Percentiles rank a stretch among this genome's conserved stretches.
Conservation (phyloP, 768 basidiomycete species). For the Podaxis pistillaris region DNA sequence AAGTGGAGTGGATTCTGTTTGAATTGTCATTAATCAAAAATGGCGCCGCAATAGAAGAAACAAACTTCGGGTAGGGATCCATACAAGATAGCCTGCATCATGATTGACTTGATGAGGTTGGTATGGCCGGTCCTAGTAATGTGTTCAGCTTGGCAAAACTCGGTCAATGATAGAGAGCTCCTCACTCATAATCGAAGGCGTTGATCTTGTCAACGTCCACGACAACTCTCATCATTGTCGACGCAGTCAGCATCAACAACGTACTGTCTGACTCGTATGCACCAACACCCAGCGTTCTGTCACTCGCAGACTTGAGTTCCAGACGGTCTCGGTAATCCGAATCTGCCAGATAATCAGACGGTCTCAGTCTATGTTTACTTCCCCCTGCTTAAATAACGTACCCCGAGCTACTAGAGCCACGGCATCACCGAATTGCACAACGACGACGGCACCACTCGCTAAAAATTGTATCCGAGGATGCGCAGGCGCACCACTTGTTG, state of each 20-base stretch:
- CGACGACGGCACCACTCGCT: constrained; percentile 54
- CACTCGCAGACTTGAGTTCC: constrained; percentile 63
- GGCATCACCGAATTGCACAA: constrained; percentile 75
- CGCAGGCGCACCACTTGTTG: constrained; percentile 64
- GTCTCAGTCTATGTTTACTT: not conserved
- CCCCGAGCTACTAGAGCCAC: constrained; percentile 71
- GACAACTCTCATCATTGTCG: constrained; percentile 65
- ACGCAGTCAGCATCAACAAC: constrained; percentile 62
- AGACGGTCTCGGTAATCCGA: constrained; percentile 71
- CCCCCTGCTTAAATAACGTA: constrained; percentile 20
- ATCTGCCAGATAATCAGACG: constrained; percentile 36
- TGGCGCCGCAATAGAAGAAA: not conserved
- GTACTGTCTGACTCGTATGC: constrained; percentile 48
- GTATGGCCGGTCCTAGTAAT: constrained; percentile 55
- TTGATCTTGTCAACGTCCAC: constrained; percentile 62
- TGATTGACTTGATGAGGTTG: constrained; percentile 70
- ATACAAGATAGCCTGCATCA: constrained; percentile 83
- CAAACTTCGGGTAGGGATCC: constrained; percentile 63
- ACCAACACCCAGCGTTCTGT: constrained; percentile 71
- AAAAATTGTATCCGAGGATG: constrained; percentile 68
- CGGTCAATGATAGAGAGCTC: constrained; percentile 7
- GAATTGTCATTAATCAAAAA: not conserved
- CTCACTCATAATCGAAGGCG: constrained; percentile 64
- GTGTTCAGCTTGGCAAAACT: constrained; percentile 4
- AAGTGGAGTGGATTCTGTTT: constrained; percentile 74